Base-by-base conservation (phyloP, 352 stramenopile genomes). In the Globisporangium spinosum region DNA sequence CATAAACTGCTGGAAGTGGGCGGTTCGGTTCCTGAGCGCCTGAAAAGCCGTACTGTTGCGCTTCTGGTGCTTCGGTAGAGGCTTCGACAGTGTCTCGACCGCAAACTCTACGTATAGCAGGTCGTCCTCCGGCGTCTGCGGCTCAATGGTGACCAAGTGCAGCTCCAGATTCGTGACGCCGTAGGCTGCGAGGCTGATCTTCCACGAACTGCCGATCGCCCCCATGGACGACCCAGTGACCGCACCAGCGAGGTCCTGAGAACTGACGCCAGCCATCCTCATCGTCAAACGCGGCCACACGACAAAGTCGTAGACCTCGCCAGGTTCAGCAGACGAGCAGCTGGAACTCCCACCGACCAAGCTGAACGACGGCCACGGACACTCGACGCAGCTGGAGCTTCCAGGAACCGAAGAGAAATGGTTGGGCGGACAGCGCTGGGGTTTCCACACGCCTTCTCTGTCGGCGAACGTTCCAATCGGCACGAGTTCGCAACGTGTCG, bases 311-410 rank as follows among this genome's bases (percentile, higher is more conserved):
- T 69, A 64, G 27, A 69, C 23, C 38, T 69, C 55, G 8, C 64
- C 64, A 6, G 55, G 10, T 1, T 45, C n/a, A n/a, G 64, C 55
- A 12, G 32, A 35, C 12, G 38, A 49, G 6, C 64, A 69, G 15
- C 8, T 20, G 7, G 40, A 40, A 4, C 55, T 25, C 1, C 64
- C 64, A 9, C 64, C 55, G 13, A 62, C 54, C n/a, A 58, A 23
- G 53, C 64, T 69, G 64, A 69, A 69, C 35, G 64, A 58, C 20
- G 54, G 64, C 64, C 64, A 69, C 38, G 64, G 64, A 58, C 64
- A 69, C 32, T 64, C 54, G 12, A 2, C 7, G n/a, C 64, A 69
- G 1, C 40, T 17, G 5, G 15, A 45, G 23, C 53, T 56, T 9
- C 64, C 55, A 8, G 43, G 9, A 1, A 12, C 40, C 3, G 56